phyloP scores from a whole-genome alignment of 169 alveolate genomes.

The Eimeria maxima region DNA sequence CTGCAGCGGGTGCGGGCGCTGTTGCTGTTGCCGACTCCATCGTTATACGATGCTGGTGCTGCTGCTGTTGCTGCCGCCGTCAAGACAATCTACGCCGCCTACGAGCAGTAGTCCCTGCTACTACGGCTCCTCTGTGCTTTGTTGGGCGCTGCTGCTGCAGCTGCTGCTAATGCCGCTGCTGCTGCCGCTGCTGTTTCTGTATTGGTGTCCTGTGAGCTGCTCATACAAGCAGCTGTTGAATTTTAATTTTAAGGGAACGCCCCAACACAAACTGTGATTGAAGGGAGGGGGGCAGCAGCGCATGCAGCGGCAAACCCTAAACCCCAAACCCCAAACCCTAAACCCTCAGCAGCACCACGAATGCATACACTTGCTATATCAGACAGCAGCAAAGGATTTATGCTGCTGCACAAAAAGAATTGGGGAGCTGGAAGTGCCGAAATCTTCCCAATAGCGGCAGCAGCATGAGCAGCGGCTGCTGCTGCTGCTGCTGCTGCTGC shows the following conservation, averaged over 20 bases:
- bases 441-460: background rate
- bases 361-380: background rate
- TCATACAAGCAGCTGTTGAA: too few species aligned
- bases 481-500: slow-evolving; percentile 21
- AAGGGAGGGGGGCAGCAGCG: slow-evolving; percentile 22
- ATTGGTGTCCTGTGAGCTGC: too few species aligned
- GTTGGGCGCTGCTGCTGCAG: background rate
- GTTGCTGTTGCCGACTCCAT: background rate
- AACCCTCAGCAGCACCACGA: background rate
- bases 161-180: slow-evolving; percentile 10
- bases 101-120: background rate
- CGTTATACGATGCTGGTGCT: too few species aligned
- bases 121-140: background rate
- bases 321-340: background rate
- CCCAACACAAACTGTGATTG: background rate
- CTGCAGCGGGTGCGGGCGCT: too few species aligned
- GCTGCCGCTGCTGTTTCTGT: slow-evolving; percentile 44
- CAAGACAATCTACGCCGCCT: background rate
- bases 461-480: background rate
- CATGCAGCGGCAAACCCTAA: too few species aligned
- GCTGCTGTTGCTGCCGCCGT: background rate
- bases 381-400: background rate
- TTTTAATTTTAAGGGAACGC: too few species aligned
- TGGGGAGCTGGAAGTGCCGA: background rate
- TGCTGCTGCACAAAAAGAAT: background rate